Conservation (phyloP, 805 yeast genomes). For the Candida andamanensis region DNA sequence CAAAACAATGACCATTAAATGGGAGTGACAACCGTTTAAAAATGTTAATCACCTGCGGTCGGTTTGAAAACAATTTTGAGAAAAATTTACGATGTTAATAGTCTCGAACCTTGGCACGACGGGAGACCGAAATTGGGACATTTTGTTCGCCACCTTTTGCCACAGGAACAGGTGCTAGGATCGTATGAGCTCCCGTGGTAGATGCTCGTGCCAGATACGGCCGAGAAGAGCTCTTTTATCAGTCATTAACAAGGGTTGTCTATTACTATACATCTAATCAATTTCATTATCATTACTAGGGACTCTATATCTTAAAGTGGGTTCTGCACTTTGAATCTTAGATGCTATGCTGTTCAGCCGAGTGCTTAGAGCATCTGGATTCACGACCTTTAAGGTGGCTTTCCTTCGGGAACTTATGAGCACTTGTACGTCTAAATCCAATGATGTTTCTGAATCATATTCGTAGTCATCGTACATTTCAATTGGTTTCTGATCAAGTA, state of each 20-base stretch:
- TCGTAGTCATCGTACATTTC: constrained; percentile 8
- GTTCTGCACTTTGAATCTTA: constrained; percentile 1
- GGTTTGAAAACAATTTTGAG: too few relatives aligned
- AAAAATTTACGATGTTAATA: too few relatives aligned
- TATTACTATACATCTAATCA: constrained; percentile 5
- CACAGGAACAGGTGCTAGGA: too few relatives aligned
- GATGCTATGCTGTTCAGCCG: constrained; percentile 5
- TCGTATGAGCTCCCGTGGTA: too few relatives aligned
- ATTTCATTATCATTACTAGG: constrained; percentile 8
- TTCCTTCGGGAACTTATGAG: constrained; percentile 63
- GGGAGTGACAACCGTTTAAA: too few relatives aligned
- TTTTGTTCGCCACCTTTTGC: too few relatives aligned
- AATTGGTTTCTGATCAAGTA: not conserved
- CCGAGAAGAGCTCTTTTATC: too few relatives aligned
- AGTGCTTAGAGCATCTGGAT: constrained; percentile 39
- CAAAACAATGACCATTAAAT: too few relatives aligned
- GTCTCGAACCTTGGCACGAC: too few relatives aligned
- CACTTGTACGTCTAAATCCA: constrained; percentile 56
- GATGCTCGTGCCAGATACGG: too few relatives aligned
- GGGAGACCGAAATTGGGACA: too few relatives aligned
- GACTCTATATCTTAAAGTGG: constrained; percentile 9
- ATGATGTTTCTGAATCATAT: constrained; percentile 6
- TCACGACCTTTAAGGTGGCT: constrained; percentile 53
- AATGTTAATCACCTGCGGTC: too few relatives aligned
- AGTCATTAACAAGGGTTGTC: constrained; percentile 2